Evolutionary conservation across 495 filamentous ascomycete species (phyloP), one percentile per base, ranked within the genome.

Genomic region (Trichoderma orchidacearum): DNA sequence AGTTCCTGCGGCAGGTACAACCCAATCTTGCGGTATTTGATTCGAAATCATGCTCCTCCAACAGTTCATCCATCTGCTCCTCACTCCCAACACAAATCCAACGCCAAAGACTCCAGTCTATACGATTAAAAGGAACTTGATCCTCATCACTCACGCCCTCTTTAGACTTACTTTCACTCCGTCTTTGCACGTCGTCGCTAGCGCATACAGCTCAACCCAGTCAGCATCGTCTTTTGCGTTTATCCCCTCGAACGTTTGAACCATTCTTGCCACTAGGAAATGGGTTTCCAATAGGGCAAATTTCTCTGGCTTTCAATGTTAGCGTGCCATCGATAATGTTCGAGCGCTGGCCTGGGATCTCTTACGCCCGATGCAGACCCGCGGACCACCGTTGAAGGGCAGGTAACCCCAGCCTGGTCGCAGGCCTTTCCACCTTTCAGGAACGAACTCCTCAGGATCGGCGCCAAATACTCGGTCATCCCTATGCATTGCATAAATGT

Each of bases 211-310:
- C 51, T 74, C 71, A 23, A 53, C 51, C 61, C 67, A 68, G 27
- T 57, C 57, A 9, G 54, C 58, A 45, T 69, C 56, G 53, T 69
- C 67, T 11, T 55, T 27, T 17, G 58, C 51, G 48, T 60, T 59
- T 48, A 69, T 59, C 15, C 38, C 34, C 28, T 63, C 61, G 60
- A 72, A 75, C 8, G 58, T 62, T 58, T 71, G 72, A 18, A 71
- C 54, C 38, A 75, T 52, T 23, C 72, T 66, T 31, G 77, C 76
- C 58, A 75, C 70, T 1, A 77, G 70, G 58, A 85, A 86, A 15
- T 73, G 71, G 58, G 83, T 79, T 65, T 86, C 80, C 27, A 78
- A 76, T 27, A 78, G 70, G 15, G 83, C 83, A 65, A 83, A 61
- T 45, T 61, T 53, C 38, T 61, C 59, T 61, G 7, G n/a, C 3